Evolutionary conservation across 352 stramenopile genomes (phyloP), one percentile per base, ranked within the genome.

Genomic region (Globisporangium ultimum): DNA sequence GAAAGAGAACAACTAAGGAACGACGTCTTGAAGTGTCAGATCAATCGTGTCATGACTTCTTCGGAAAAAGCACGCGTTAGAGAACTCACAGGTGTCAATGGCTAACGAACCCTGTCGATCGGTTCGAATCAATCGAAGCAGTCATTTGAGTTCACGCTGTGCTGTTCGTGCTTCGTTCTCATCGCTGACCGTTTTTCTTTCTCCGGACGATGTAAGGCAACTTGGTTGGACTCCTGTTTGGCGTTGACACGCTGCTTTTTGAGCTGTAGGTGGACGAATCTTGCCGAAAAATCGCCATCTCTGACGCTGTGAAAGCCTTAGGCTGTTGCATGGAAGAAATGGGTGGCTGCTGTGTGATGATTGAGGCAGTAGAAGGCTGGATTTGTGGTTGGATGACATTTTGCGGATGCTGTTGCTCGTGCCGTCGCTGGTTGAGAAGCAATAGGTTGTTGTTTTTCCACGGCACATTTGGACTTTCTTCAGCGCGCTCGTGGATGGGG

Each of bases 1-100:
- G 22, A 96, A 96, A 70, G 74, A 93, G 61, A 81, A 69, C 54
- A 87, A 88, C 46, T 89, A 83, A 78, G 52, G 13, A 45, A 32
- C 24, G 24, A 32, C 24, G 24, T 32, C 24, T 32, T 32, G 24
- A 32, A 32, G 24, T 32, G 24, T 32, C 24, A 32, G n/a, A 41
- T 41, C 36, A 12, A 41, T 41, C 36, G 7, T 41, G 38, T 43
- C 38, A 17, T 10, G 8, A 43, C 38, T 43, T 43, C 38, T 13
- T 43, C 38, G 2, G 11, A 8, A 43, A 43, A 8, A 17, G 10
- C 11, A 17, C 3, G 38, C 2, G 11, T 13, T 43, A 43, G 38
- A 43, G 38, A 43, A 43, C 14, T 17, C 38, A 43, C n/a, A 13
- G 38, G 14, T 43, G 38, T 8, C 10, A 17, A 43, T 2, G 38